Evolutionary conservation across 2,329 filamentous ascomycete species (phyloP), one percentile per base, ranked within the genome.

Genomic region (Uncinocarpus reesii): DNA sequence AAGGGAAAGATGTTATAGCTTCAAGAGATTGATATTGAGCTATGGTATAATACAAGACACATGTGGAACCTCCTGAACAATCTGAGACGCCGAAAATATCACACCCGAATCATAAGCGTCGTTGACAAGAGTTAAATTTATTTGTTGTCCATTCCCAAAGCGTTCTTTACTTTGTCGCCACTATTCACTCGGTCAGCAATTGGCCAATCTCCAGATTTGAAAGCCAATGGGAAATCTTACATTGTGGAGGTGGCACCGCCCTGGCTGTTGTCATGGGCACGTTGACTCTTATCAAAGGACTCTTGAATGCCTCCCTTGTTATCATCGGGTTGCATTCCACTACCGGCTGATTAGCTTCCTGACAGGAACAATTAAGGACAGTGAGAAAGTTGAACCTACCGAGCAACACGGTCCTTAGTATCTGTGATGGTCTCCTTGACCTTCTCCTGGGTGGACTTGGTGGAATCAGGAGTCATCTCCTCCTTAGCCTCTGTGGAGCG

Each of bases 361-460:
- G n/a, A n/a, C n/a, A n/a, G 37, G 11, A 32, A 8, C 11, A 24
- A 24, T 8, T 2, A 20, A 20, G 26, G 23, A 7, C 5, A 24
- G 34, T 11, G 2, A 28, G 6, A 6, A 15, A 2, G 4, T 29
- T 23, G 29, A 18, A 16, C 65, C 40, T 63, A 71, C 68, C 75
- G 75, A 57, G 69, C 63, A 53, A 73, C 44, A 58, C 77, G 78
- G 68, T 81, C 79, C 48, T 61, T 64, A 49, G 70, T 70, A 57
- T 76, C 75, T 53, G 76, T 80, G 60, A 75, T 42, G 48, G 64
- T 62, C 64, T 81, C 78, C 63, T 74, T 75, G 54, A 74, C 55
- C 71, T 80, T 78, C 55, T 79, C 67, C 58, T 71, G 66, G 57
- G 76, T 78, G 53, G 77, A 80, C 71, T 82, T 81, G 66, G 72